These are phyloP conservation scores for Phylloporus arenicola DNA, from an alignment of 768 basidiomycete species.

Conservation along the genomic window DNA sequence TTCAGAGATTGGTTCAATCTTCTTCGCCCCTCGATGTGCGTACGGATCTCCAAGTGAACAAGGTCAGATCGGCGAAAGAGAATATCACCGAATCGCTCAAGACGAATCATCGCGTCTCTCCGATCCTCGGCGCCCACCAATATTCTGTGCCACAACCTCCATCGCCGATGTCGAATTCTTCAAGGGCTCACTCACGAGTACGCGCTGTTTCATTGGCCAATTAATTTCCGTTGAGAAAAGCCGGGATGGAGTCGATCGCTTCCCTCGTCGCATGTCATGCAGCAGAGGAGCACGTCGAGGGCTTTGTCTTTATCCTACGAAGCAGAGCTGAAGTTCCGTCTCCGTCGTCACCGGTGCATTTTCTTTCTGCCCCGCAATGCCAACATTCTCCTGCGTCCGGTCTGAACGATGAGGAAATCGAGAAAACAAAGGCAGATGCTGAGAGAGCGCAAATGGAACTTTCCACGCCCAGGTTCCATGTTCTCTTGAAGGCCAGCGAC, in stretches of 20 bases:
- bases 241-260: not conserved
- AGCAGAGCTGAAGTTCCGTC: not conserved
- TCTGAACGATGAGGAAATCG: not conserved
- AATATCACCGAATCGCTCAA: constrained; percentile 5
- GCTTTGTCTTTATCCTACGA: constrained; percentile 1
- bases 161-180: not conserved
- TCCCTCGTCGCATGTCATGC: not conserved
- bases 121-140: not conserved
- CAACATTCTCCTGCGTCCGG: not conserved
- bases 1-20: not conserved
- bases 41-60: not conserved
- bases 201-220: not conserved
- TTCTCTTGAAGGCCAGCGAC: not conserved
- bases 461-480: not conserved
- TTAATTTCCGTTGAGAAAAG: not conserved
- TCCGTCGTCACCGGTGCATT: not conserved
- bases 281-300: not conserved
- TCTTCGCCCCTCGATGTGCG: not conserved
- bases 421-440: not conserved
- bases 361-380: not conserved
- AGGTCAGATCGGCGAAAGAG: constrained; percentile 5
- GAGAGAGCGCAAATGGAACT: not conserved
- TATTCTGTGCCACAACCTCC: not conserved
- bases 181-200: not conserved
- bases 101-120: not conserved